Conservation (phyloP, 345 rosid genomes). For the Gynandropsis gynandra region DNA sequence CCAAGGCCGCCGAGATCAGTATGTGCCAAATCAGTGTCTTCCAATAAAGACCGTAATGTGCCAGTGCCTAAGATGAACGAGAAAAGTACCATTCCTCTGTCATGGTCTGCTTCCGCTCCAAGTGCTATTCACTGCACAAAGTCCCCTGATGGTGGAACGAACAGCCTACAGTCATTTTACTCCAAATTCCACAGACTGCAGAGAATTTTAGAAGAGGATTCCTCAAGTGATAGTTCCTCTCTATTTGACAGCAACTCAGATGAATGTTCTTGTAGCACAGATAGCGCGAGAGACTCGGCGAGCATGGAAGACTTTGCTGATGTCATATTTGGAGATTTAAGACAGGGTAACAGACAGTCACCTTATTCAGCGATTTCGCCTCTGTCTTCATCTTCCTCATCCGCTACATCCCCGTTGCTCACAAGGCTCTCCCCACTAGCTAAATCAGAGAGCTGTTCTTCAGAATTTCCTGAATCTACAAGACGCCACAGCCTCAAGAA, state of each 20-base stretch:
- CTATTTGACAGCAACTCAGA: slow-evolving; percentile 79
- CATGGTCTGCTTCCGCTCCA: slow-evolving; percentile 29
- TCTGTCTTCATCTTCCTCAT: slow-evolving; percentile 45
- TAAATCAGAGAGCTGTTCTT: slow-evolving; percentile 19
- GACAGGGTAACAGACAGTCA: slow-evolving; percentile 42
- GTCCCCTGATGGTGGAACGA: slow-evolving; percentile 27
- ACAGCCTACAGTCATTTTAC: slow-evolving; percentile 55
- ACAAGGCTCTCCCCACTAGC: slow-evolving; percentile 34
- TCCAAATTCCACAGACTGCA: slow-evolving; percentile 52
- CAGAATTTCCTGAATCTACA: slow-evolving; percentile 26
- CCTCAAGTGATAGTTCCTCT: slow-evolving; percentile 78
- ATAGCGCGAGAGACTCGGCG: slow-evolving; percentile 58
- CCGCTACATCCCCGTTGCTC: slow-evolving; percentile 49
- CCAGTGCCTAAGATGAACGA: slow-evolving; percentile 26
- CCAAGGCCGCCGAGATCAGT: slow-evolving; percentile 59
- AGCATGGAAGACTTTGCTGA: slow-evolving; percentile 76
- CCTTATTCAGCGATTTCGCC: slow-evolving; percentile 47
- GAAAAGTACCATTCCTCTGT: slow-evolving; percentile 22
- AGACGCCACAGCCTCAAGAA: slow-evolving; percentile 21
- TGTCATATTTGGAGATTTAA: slow-evolving; percentile 47
- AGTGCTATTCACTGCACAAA: slow-evolving; percentile 29
- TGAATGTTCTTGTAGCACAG: slow-evolving; percentile 84
- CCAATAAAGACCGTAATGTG: slow-evolving; percentile 30
- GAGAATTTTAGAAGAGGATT: slow-evolving; percentile 68
- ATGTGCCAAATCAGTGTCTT: slow-evolving; percentile 23